Conservation (phyloP, 78 protist genomes). For the Dictyostelium firmibasis region DNA sequence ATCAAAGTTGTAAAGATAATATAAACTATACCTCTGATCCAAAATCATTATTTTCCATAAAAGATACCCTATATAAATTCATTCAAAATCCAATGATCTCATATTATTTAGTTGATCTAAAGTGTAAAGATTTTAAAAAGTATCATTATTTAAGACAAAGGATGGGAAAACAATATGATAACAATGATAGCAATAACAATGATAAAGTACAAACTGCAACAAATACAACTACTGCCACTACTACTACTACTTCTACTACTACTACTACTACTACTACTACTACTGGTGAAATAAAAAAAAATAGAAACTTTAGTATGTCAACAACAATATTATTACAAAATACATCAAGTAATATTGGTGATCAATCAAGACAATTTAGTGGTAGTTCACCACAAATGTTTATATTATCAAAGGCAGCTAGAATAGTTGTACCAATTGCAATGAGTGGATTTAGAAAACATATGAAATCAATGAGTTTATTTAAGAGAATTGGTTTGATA, state of each 20-base stretch:
- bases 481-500: slow-evolving; percentile 5
- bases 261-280: neutral
- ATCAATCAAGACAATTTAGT: slow-evolving; percentile 6
- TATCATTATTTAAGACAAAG: neutral
- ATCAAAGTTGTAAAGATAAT: neutral
- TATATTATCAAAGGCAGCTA: slow-evolving; percentile 3
- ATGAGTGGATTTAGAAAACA: slow-evolving; percentile 44
- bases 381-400: slow-evolving; percentile 11
- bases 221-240: neutral
- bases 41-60: neutral
- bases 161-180: neutral
- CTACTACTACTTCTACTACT: neutral
- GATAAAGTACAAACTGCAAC: neutral
- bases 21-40: neutral
- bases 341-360: neutral
- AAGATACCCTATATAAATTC: neutral
- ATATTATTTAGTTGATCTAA: neutral
- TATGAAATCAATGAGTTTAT: neutral
- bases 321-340: neutral
- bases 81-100: neutral
- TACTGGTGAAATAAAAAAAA: neutral
- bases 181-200: neutral
- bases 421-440: slow-evolving; percentile 58
- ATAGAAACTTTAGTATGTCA: neutral
- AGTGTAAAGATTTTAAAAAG: neutral